Evolutionary conservation across 2,329 filamentous ascomycete species (phyloP), one percentile per base, ranked within the genome.

Genomic region (Diplodia intermedia): DNA sequence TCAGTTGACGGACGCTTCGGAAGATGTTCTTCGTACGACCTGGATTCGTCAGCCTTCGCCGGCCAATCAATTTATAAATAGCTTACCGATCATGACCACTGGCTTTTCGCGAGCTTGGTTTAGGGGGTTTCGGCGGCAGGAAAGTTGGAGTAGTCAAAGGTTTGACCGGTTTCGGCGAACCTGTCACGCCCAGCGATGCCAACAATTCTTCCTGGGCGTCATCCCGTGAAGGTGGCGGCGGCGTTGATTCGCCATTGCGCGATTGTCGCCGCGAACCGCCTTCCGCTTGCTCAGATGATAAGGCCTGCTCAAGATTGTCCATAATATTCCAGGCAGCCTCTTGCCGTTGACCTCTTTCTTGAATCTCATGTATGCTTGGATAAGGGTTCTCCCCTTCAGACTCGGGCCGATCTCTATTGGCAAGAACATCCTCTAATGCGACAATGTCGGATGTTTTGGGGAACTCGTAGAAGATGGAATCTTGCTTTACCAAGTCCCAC

Each of bases 381-480:
- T 73, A 72, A 57, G 65, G 72, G 67, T 52, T 71, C 69, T 66
- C 72, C 2, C 73, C 68, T 52, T 76, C 68, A 11, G 74, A 74
- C 68, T 82, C 78, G 1, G 75, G 75, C 5, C 78, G 75, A 68
- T 81, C 75, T 55, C 80, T 79, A 62, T 79, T 77, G 11, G 76
- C 72, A 49, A 81, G 76, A 31, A 83, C 79, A 26, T 83, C 79
- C 47, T 80, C 77, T 54, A 84, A 70, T 3, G 81, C 75, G 43
- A 85, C 73, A 14, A 82, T 70, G 6, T 78, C 73, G 67, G 78
- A 78, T n/a, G 81, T 74, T 2, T 73, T 75, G 1, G 78, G 75
- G 62, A 85, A 83, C 5, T 82, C 77, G 6, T 79, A 75, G 70
- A 86, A 86, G 18, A 84, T 81, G 1, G 84, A 80, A 68, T 86